Conservation (phyloP, 1,284 basidiomycete genomes). For the Pseudozyma sp. region DNA sequence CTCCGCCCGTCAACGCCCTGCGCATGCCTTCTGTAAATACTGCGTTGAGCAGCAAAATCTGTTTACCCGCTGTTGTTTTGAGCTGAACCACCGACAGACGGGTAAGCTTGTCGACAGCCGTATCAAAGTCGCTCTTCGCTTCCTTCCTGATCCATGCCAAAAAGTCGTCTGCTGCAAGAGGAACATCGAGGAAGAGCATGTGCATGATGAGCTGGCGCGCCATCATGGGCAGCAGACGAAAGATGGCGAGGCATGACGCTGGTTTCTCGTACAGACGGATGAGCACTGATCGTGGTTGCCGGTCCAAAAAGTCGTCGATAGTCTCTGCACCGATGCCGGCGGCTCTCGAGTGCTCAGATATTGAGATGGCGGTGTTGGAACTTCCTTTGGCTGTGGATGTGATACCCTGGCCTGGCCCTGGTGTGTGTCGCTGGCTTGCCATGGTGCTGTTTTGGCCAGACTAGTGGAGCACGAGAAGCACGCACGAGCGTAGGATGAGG, state of each 20-base stretch:
- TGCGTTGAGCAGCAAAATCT: constrained; percentile 70
- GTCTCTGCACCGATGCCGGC: constrained; percentile 57
- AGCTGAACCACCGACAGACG: constrained; percentile 53
- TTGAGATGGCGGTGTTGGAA: constrained; percentile 27
- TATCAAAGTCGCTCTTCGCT: constrained; percentile 72
- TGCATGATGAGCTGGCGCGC: constrained; percentile 92
- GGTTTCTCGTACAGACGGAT: constrained; percentile 87
- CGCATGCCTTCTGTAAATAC: constrained; percentile 69
- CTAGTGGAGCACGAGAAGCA: neutral
- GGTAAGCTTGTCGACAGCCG: constrained; percentile 39
- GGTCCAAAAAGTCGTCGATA: constrained; percentile 80
- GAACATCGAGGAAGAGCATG: constrained; percentile 87
- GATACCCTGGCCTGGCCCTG: constrained; percentile 38
- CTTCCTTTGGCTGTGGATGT: constrained; percentile 34
- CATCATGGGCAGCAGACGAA: constrained; percentile 85
- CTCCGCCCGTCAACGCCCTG: constrained; percentile 72
- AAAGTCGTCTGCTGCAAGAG: constrained; percentile 79
- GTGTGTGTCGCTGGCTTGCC: constrained; percentile 27
- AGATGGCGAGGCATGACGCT: constrained; percentile 91
- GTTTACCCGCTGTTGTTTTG: constrained; percentile 24
- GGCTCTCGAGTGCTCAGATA: constrained; percentile 38
- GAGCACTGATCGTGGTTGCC: constrained; percentile 84
- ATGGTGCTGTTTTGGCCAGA: constrained; percentile 4
- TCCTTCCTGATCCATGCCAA: constrained; percentile 80
- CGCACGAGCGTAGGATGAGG: neutral